Conservation (phyloP, 257 asterid genomes). For the Jacaranda copaia region DNA sequence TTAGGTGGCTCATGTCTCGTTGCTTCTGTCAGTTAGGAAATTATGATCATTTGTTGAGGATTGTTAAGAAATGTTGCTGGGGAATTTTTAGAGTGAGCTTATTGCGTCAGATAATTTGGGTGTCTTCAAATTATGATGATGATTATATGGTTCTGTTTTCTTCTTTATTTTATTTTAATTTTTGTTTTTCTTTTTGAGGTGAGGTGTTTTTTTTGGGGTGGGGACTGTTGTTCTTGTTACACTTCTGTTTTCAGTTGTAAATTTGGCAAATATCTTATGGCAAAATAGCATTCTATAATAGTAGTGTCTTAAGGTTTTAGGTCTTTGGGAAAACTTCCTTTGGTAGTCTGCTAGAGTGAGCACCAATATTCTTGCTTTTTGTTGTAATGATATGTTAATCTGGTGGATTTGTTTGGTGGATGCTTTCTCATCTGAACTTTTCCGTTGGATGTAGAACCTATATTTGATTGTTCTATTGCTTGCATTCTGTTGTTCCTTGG, state of each 20-base stretch:
- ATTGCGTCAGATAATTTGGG: neutral
- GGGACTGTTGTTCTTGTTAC: no score
- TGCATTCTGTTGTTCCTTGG: neutral
- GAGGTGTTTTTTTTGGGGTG: no score
- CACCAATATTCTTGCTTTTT: neutral
- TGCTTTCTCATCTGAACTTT: neutral
- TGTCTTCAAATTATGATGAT: constrained; percentile 16
- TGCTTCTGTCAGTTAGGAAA: constrained; percentile 22
- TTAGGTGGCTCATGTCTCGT: neutral
- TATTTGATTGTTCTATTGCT: constrained; percentile 4
- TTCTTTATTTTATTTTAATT: no score
- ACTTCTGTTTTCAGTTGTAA: constrained; percentile 4
- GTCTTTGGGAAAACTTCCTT: neutral
- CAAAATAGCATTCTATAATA: neutral
- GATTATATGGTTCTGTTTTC: neutral
- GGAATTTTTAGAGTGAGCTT: constrained; percentile 1
- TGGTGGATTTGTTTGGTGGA: neutral
- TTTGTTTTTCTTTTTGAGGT: no score
- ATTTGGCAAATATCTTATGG: constrained; percentile 11
- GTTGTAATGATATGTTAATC: neutral
- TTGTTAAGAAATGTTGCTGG: neutral
- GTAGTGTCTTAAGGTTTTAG: neutral
- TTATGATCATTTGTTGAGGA: neutral
- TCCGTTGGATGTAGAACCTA: neutral
- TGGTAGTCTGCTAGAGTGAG: neutral